Evolutionary conservation across 2,329 filamentous ascomycete species (phyloP).

Genomic region (Fusarium sterilihyphosum): DNA sequence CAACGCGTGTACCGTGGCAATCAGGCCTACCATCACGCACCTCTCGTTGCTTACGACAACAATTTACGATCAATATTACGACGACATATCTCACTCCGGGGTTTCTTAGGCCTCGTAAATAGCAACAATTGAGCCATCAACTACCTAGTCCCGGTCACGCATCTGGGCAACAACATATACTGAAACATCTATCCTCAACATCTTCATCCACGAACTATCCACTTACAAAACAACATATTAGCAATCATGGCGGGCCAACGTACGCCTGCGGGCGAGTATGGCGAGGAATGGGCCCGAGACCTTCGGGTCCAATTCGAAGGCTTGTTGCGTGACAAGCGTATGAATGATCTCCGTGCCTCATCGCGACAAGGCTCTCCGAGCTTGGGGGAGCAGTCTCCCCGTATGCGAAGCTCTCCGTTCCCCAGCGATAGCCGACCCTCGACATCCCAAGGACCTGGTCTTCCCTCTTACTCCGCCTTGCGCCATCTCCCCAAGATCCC

Average conservation of each 20-base stretch:
- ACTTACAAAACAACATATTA: not conserved
- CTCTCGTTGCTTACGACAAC: constrained; percentile 41
- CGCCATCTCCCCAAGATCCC: constrained; percentile 69
- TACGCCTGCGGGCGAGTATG: constrained; percentile 58
- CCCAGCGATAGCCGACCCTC: constrained; percentile 56
- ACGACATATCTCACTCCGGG: constrained; percentile 24
- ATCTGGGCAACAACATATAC: constrained; percentile 26
- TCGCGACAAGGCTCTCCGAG: constrained; percentile 69
- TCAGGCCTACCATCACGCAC: constrained; percentile 40
- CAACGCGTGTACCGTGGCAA: constrained; percentile 41
- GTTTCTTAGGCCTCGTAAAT: constrained; percentile 29
- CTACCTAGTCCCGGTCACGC: constrained; percentile 7
- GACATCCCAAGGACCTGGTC: constrained; percentile 56
- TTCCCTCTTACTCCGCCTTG: constrained; percentile 60
- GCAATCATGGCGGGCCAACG: constrained; percentile 52
- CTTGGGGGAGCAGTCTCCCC: constrained; percentile 61
- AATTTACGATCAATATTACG: constrained; percentile 39
- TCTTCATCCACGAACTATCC: not conserved
- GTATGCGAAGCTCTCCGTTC: constrained; percentile 54
- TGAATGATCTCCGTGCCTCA: constrained; percentile 74
- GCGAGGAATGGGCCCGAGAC: constrained; percentile 81
- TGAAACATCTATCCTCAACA: not conserved
- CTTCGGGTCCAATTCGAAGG: constrained; percentile 87
- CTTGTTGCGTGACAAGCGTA: constrained; percentile 83
- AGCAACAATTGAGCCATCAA: constrained; percentile 28